Base-by-base conservation (phyloP, 164 flowering plant species). In the Liriodendron chinense region DNA sequence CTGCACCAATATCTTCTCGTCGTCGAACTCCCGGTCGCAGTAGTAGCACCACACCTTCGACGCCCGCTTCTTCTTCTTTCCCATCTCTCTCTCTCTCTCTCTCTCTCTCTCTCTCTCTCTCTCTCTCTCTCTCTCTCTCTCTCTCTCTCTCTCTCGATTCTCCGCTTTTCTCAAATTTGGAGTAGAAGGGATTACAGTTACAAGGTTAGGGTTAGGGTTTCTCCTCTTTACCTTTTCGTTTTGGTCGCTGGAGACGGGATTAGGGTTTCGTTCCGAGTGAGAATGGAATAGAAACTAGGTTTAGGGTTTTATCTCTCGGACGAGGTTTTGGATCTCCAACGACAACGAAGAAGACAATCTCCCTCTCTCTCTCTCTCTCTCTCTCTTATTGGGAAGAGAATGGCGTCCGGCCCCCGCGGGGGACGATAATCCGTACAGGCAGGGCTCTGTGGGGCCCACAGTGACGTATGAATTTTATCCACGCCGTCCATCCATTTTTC, bases 1-100 rank as follows among this genome's bases (percentile, higher is more conserved):
- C 89, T 96, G 99, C 1, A 96, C 97, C 66, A 96, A 75, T 22
- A 94, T 94, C 92, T 96, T 94, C 93, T 94, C 99, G 78, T 96
- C 99, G 65, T 96, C 99, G 75, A 96, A 96, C 73, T 94, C 98
- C 22, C 99, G 77, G 73, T 94, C 99, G 87, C 98, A 96, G 83
- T 96, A 96, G 78, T 96, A 96, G 80, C 99, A 96, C 90, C 94
- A 96, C 0, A 94, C 94, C 87, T 93, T 92, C 25, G 83, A 79
- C 62, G 87, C 85, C 69, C 92, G 89, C 97, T 96, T 96, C 91
- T 93, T 95, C 93, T 90, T 94, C 84, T 78, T 79, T 67, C 79
- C 82, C 79, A 80, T 79, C 34, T 68, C 56, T 25, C 26, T 77
- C n/a, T n/a, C n/a, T n/a, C n/a, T n/a, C n/a, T n/a, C n/a, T n/a